Base-by-base conservation (phyloP, 768 basidiomycete species). In the Neoboletus magnificus region DNA sequence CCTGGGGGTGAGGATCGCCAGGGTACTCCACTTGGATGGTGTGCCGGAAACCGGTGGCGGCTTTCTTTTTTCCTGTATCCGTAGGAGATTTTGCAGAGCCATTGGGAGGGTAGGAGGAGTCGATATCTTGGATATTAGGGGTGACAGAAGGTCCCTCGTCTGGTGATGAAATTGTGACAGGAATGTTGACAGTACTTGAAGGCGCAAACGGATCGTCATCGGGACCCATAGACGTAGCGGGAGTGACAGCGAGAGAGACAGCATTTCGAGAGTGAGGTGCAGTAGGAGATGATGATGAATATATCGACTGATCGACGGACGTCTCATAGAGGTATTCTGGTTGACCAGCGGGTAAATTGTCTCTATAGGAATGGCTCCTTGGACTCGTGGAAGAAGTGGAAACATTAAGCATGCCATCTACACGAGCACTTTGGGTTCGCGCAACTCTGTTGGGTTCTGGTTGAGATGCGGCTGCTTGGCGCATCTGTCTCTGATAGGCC, bases 1-100 rank as follows among this genome's bases (percentile, higher is more conserved):
- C 69, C 40, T 58, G 61, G 6, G 80, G 36, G 4, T 54, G 53
- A 30, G 62, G 80, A 52, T 86, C 86, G 54, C 88, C 89, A 6
- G 63, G 55, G 64, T 98, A 98, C 72, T 99, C 97, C 56, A 98
- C 89, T 71, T 98, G 97, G 45, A 98, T 91, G 11, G 97, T 98
- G 72, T 98, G 94, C 47, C 93, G 78, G 71, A 89, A 86, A 50
- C 78, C 78, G 2, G 58, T 29, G 9, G 65, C 20, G 20, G 73
- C 74, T 56, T 76, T 83, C 59, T 79, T 75, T 67, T 82, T 83
- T 52, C 75, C 67, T 30, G 69, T 55, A 47, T 86, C 76, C 5
- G 72, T 63, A 16, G 71, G 76, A 15, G 72, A 65, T 33, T 73
- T 71, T 37, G 70, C 65, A 58, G 62, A 65, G 23, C 59, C 65